These are phyloP conservation scores for Vitis hybrid DNA, from an alignment of 177 flowering plant species.

Conservation along the genomic window DNA sequence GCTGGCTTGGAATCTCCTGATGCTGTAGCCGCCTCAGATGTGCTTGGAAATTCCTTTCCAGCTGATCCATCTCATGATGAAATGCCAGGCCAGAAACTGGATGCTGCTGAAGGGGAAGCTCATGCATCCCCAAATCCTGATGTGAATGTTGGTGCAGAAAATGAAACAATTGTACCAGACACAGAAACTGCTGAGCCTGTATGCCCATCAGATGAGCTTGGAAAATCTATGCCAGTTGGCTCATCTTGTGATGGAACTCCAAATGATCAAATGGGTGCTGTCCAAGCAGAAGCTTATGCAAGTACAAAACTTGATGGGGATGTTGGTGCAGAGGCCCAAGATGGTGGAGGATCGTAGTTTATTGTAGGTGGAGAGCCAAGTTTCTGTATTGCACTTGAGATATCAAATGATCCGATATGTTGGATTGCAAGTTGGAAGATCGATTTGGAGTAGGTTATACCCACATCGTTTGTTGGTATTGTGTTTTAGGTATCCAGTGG, in stretches of 20 bases:
- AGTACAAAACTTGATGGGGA: constrained; percentile 17
- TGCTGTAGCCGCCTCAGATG: constrained; percentile 11
- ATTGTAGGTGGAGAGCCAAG: too few species aligned
- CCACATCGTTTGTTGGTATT: too few species aligned
- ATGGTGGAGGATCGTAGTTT: too few species aligned
- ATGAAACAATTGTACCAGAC: constrained; percentile 55
- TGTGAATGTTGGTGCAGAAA: constrained; percentile 28
- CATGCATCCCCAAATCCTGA: neutral
- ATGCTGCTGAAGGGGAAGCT: constrained; percentile 4
- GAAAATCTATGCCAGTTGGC: constrained; percentile 57
- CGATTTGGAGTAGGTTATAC: too few species aligned
- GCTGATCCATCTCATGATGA: constrained; percentile 14
- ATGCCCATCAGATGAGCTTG: constrained; percentile 45
- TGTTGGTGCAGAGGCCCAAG: constrained; percentile 12
- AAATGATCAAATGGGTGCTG: neutral
- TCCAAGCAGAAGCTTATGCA: constrained; percentile 13
- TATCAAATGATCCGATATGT: too few species aligned
- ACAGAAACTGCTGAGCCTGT: constrained; percentile 53
- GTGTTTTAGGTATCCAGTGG: too few species aligned
- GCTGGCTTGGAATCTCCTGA: constrained; percentile 9
- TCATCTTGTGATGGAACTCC: neutral
- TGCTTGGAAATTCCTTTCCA: constrained; percentile 11
- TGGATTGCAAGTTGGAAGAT: too few species aligned
- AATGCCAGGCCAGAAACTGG: constrained; percentile 9
- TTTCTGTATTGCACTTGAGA: too few species aligned